These are phyloP conservation scores for Tetrapyrgos nigripes DNA, from an alignment of 1,284 basidiomycete species.

Conservation along the genomic window DNA sequence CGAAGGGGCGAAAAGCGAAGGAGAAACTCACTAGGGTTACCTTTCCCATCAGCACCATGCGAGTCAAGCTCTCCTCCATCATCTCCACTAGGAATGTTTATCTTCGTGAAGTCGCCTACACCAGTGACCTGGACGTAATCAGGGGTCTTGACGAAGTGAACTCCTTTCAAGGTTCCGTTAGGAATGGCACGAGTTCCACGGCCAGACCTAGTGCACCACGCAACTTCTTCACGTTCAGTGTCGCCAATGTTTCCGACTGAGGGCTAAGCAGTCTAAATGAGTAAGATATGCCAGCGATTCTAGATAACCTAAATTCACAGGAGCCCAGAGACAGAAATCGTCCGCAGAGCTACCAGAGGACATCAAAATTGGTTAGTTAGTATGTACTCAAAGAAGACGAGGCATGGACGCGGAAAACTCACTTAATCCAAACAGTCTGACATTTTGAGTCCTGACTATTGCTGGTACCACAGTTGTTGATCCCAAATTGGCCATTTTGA, in stretches of 20 bases:
- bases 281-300: too few species aligned
- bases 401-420: neutral
- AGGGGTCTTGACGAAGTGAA: constrained; percentile 70
- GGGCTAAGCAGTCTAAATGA: constrained; percentile 34
- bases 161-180: constrained; percentile 63
- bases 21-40: constrained; percentile 46
- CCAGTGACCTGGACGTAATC: constrained; percentile 71
- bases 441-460: constrained; percentile 51
- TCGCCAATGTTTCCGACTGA: constrained; percentile 61
- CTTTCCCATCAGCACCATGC: constrained; percentile 57
- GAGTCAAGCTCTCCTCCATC: constrained; percentile 72
- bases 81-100: constrained; percentile 55
- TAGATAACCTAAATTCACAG: too few species aligned
- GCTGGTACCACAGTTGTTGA: constrained; percentile 44
- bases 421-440: constrained; percentile 57
- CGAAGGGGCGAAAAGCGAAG: too few species aligned
- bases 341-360: constrained; percentile 41
- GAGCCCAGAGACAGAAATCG: constrained; percentile 73
- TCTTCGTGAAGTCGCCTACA: constrained; percentile 70
- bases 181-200: constrained; percentile 72
- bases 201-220: constrained; percentile 76
- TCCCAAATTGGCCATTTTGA: constrained; percentile 44
- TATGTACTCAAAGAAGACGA: too few species aligned
- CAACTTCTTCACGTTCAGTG: constrained; percentile 73
- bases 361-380: neutral